phyloP scores from a whole-genome alignment of 495 filamentous ascomycete species.

The Xylaria longipes region DNA sequence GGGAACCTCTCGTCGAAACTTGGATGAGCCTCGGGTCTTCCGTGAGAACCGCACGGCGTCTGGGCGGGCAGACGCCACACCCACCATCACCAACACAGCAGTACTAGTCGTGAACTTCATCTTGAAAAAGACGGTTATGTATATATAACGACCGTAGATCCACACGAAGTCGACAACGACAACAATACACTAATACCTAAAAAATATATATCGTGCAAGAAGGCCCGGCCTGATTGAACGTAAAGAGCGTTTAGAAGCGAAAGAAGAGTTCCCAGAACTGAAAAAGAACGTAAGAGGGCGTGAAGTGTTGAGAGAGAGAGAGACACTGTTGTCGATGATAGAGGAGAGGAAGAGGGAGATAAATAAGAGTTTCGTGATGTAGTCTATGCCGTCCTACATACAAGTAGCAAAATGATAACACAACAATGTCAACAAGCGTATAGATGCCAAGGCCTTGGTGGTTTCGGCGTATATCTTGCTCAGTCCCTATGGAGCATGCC shows the following conservation, averaged over 20 bases:
- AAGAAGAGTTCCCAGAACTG: conserved; percentile 56
- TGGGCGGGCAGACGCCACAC: conserved; percentile 43
- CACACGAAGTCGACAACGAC: conserved; percentile 31
- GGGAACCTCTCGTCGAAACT: conserved; percentile 60
- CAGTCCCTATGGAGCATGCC: conserved; percentile 31
- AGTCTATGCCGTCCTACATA: conserved; percentile 16
- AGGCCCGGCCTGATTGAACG: conserved; percentile 48
- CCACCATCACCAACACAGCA: conserved; percentile 47
- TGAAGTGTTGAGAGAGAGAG: conserved; percentile 30
- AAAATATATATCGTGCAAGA: conserved; percentile 23
- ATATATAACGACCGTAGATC: conserved; percentile 34
- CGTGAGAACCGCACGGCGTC: conserved; percentile 39
- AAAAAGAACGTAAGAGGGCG: conserved; percentile 44
- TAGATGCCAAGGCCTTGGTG: conserved; percentile 1
- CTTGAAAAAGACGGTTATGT: conserved; percentile 39
- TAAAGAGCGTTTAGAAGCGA: conserved; percentile 36
- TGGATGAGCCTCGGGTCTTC: conserved; percentile 32
- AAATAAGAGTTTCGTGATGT: neutral
- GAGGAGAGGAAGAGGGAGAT: conserved; percentile 31
- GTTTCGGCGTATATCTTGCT: conserved; percentile 21
- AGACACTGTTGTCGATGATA: conserved; percentile 40
- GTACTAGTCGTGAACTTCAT: conserved; percentile 55
- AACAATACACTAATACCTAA: conserved; percentile 22
- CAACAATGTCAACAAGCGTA: neutral
- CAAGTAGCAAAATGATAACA: neutral